A percentile compares a stretch with the other conserved stretches of the same genome.
phyloP scores from a whole-genome alignment of 352 stramenopile species.

The Globisporangium nodosum region DNA sequence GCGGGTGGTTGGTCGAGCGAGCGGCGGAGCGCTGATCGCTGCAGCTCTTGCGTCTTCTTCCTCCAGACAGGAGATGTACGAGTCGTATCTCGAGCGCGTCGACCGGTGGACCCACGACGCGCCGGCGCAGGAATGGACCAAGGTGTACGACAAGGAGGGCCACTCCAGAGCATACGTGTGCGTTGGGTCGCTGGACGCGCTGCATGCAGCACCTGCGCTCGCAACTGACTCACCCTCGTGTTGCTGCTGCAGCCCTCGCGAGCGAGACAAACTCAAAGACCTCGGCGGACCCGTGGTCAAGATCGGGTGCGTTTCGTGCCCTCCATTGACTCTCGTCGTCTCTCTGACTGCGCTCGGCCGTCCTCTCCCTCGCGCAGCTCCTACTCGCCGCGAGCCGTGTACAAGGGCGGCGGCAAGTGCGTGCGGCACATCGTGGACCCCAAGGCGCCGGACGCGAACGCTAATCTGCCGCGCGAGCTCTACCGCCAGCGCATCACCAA shows the following conservation, averaged over 20 bases:
- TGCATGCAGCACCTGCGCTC: background rate
- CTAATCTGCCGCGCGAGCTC: constrained; percentile 27
- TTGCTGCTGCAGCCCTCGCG: constrained; percentile 27
- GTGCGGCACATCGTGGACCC: constrained; percentile 23
- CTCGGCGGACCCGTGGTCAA: constrained; percentile 31
- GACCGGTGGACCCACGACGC: constrained; percentile 41
- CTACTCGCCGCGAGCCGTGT: constrained; percentile 45
- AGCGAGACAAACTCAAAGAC: constrained; percentile 35
- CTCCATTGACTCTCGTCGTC: background rate
- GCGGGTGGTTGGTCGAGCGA: background rate
- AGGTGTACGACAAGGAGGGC: constrained; percentile 49
- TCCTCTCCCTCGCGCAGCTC: constrained; percentile 8
- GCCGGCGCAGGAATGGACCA: constrained; percentile 37
- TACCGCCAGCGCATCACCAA: constrained; percentile 41
- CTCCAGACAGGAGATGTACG: constrained; percentile 61
- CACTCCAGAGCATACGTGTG: constrained; percentile 47
- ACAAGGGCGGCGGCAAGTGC: constrained; percentile 52
- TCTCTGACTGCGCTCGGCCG: background rate
- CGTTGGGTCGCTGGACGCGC: constrained; percentile 1
- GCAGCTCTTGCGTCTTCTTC: background rate
- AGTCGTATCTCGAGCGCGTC: constrained; percentile 53
- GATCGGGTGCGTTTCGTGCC: constrained; percentile 24
- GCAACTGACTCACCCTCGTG: background rate
- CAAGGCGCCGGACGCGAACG: constrained; percentile 9
- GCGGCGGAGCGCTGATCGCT: background rate